Evolutionary conservation across 2,329 filamentous ascomycete species (phyloP).

Genomic region (Dactylonectria estremocensis): DNA sequence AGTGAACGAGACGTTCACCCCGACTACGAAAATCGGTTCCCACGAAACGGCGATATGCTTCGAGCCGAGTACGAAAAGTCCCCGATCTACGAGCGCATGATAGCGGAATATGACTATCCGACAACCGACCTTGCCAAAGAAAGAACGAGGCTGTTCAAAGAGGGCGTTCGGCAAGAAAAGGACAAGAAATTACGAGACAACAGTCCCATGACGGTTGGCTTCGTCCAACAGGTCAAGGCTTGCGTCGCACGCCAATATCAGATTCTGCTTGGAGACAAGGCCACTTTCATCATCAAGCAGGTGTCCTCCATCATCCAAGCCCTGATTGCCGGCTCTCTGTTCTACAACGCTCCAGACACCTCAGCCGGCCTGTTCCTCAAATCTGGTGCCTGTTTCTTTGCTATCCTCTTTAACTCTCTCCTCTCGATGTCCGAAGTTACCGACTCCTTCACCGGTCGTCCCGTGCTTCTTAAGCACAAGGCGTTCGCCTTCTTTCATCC

Average conservation of each 20-base stretch:
- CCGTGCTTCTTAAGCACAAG: slow-evolving; percentile 73
- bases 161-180: slow-evolving; percentile 73
- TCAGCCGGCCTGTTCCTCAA: slow-evolving; percentile 75
- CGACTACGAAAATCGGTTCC: slow-evolving; percentile 59
- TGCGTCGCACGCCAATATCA: slow-evolving; percentile 75
- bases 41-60: slow-evolving; percentile 62
- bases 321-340: slow-evolving; percentile 76
- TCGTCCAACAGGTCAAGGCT: slow-evolving; percentile 69
- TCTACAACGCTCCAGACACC: slow-evolving; percentile 74
- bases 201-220: slow-evolving; percentile 71
- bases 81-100: slow-evolving; percentile 65
- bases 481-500: slow-evolving; percentile 72
- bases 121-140: slow-evolving; percentile 62
- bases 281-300: slow-evolving; percentile 75
- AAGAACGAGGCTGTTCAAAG: slow-evolving; percentile 68
- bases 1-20: slow-evolving; percentile 75
- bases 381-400: slow-evolving; percentile 75
- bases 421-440: slow-evolving; percentile 78
- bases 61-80: slow-evolving; percentile 67
- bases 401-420: slow-evolving; percentile 74
- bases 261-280: no score
- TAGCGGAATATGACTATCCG: slow-evolving; percentile 71
- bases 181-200: slow-evolving; percentile 65
- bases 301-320: slow-evolving; percentile 70
- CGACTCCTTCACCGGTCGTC: slow-evolving; percentile 73